Conservation (phyloP, 2,329 filamentous ascomycete genomes). For the Paraphaeosphaeria minitans region DNA sequence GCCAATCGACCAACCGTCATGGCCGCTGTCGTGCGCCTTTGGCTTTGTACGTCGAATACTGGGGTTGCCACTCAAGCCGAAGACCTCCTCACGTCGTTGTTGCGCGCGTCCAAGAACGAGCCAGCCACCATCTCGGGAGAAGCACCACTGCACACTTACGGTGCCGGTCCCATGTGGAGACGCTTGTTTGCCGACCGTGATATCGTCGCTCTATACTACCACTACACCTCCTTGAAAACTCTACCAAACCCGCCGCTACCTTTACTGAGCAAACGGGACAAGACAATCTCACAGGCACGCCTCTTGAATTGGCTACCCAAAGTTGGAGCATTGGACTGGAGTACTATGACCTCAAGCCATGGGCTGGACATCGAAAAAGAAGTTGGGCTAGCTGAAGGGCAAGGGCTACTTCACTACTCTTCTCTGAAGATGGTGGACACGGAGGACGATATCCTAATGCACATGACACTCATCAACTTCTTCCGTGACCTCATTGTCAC, state of each 20-base stretch:
- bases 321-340: slow-evolving; percentile 61
- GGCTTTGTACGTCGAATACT: slow-evolving; percentile 62
- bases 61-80: slow-evolving; percentile 61
- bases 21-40: slow-evolving; percentile 60
- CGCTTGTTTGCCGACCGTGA: slow-evolving; percentile 65
- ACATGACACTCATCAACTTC: slow-evolving; percentile 64
- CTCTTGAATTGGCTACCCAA: slow-evolving; percentile 63
- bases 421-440: slow-evolving; percentile 61
- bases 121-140: slow-evolving; percentile 47
- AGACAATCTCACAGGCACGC: slow-evolving; percentile 65
- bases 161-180: slow-evolving; percentile 60
- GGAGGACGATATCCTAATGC: slow-evolving; percentile 63
- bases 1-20: slow-evolving; percentile 62
- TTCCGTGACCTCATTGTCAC: slow-evolving; percentile 59
- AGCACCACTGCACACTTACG: slow-evolving; percentile 35
- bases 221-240: slow-evolving; percentile 56
- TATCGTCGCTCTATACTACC: slow-evolving; percentile 63
- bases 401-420: slow-evolving; percentile 61
- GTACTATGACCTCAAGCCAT: slow-evolving; percentile 57
- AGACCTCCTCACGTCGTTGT: slow-evolving; percentile 57
- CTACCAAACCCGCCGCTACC: slow-evolving; percentile 39
- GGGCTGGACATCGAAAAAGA: slow-evolving; percentile 58
- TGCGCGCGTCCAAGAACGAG: slow-evolving; percentile 53
- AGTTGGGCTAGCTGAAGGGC: slow-evolving; percentile 32
- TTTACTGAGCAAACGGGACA: slow-evolving; percentile 56